A percentile compares a stretch with the other conserved stretches of the same genome.
Evolutionary conservation across 2,329 filamentous ascomycete genomes (phyloP).

Genomic region (Ophiosphaerella herpotricha): DNA sequence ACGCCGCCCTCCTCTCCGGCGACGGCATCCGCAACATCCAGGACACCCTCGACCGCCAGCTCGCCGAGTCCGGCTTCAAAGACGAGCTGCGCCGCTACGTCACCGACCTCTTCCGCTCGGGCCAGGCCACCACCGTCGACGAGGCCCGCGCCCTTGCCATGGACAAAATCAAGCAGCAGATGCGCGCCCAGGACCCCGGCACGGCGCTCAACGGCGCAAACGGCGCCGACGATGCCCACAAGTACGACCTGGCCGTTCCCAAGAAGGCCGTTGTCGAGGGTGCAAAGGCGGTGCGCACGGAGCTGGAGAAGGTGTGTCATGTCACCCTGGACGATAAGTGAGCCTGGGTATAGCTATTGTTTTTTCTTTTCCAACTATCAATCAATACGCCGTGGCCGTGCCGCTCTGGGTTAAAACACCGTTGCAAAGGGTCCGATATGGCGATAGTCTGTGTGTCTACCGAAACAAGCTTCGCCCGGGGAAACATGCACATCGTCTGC

Average conservation of each 20-base stretch:
- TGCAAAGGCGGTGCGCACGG: constrained; percentile 56
- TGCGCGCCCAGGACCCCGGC: constrained; percentile 9
- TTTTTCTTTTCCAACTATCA: background rate
- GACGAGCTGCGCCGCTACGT: constrained; percentile 60
- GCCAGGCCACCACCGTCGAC: constrained; percentile 61
- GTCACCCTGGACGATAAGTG: constrained; percentile 31
- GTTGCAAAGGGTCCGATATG: background rate
- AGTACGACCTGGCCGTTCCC: constrained; percentile 52
- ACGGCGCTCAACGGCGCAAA: constrained; percentile 28
- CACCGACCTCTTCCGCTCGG: constrained; percentile 61
- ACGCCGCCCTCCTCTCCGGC: constrained; percentile 52
- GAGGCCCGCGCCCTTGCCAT: constrained; percentile 61
- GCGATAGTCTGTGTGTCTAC: too few species aligned
- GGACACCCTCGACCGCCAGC: constrained; percentile 56
- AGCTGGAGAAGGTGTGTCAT: constrained; percentile 57
- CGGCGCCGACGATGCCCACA: constrained; percentile 41
- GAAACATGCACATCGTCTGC: too few species aligned
- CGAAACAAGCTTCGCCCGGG: too few species aligned
- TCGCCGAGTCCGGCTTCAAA: constrained; percentile 64
- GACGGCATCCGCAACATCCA: constrained; percentile 62
- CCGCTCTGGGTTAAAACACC: background rate
- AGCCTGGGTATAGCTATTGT: background rate
- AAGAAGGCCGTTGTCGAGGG: constrained; percentile 56
- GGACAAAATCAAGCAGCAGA: constrained; percentile 38
- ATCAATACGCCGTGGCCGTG: too few species aligned